Evolutionary conservation across 495 filamentous ascomycete species (phyloP), one percentile per base, ranked within the genome.

Genomic region (Xylaria longipes): DNA sequence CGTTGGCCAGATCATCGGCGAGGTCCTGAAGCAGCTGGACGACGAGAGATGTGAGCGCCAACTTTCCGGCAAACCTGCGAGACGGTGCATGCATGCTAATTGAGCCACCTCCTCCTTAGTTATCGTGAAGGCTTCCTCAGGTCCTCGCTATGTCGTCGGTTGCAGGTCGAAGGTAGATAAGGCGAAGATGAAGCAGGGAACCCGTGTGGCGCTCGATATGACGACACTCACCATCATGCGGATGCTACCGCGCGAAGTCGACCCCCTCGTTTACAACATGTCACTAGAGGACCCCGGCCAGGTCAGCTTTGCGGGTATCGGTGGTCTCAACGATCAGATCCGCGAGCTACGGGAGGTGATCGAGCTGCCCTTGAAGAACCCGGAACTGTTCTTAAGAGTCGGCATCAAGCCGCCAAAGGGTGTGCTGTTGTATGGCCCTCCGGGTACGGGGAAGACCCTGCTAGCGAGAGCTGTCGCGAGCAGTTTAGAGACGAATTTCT

Each of bases 201-300:
- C 95, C 5, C 94, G 97, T 75, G 97, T 99, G 71, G 96, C 97
- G 54, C 92, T 99, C 67, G 97, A 99, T 80, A 99, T 99, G 97
- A 99, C 97, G 46, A 99, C 97, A 20, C 91, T 99, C 72, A 99
- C 97, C 35, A 99, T 99, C 82, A 99, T 99, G 97, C 93, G 97
- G 71, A 99, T 99, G 97, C 84, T 99, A 50, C 97, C 97, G 50
- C 93, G 97, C 74, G 97, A 99, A 85, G 97, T 99, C 73, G 97
- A 99, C 79, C 97, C 97, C 22, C 84, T 98, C 74, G 97, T 99
- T 63, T 99, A 99, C 88, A 99, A 98, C 86, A 99, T 99, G 97
- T 99, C 97, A 52, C 84, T 99, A 69, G 97, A 98, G 82, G 97
- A 99, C 78, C 96, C 97, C 1, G 97, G 97, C 25, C 94, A 98